These are phyloP conservation scores for Blechomonas ayalai DNA, from an alignment of 208 protist genomes.

Conservation along the genomic window DNA sequence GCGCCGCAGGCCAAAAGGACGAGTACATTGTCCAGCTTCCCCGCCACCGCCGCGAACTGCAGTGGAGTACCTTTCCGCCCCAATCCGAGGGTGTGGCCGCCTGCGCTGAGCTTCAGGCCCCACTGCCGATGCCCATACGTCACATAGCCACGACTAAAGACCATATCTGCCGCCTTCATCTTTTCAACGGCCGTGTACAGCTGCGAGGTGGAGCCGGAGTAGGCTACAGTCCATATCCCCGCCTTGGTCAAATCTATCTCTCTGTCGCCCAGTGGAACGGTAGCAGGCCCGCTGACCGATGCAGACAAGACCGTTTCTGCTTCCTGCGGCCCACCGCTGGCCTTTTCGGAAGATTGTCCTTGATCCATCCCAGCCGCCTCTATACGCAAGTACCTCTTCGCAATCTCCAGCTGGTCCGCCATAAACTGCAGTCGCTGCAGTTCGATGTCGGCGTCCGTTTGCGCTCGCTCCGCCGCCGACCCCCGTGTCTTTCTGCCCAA, in stretches of 20 bases:
- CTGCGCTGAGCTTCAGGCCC: constrained; percentile 48
- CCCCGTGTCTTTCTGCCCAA: constrained; percentile 4
- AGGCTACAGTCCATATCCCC: constrained; percentile 77
- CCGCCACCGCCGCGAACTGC: constrained; percentile 71
- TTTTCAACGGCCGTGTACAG: constrained; percentile 39
- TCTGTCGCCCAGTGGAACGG: constrained; percentile 2
- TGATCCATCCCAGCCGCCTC: constrained; percentile 4
- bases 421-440: constrained; percentile 38
- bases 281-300: background rate
- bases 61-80: constrained; percentile 69
- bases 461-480: constrained; percentile 9
- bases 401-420: constrained; percentile 65
- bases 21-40: constrained; percentile 69
- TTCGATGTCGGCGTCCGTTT: constrained; percentile 7
- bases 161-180: constrained; percentile 13
- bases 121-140: constrained; percentile 47
- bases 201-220: constrained; percentile 37
- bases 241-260: constrained; percentile 22
- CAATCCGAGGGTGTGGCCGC: constrained; percentile 48
- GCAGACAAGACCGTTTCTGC: no score
- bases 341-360: background rate
- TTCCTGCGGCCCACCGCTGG: background rate
- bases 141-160: constrained; percentile 51
- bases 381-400: constrained; percentile 54
- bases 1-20: constrained; percentile 59